Evolutionary conservation across 2,329 filamentous ascomycete species (phyloP), one percentile per base, ranked within the genome.

Genomic region (Penicillium glabrum): DNA sequence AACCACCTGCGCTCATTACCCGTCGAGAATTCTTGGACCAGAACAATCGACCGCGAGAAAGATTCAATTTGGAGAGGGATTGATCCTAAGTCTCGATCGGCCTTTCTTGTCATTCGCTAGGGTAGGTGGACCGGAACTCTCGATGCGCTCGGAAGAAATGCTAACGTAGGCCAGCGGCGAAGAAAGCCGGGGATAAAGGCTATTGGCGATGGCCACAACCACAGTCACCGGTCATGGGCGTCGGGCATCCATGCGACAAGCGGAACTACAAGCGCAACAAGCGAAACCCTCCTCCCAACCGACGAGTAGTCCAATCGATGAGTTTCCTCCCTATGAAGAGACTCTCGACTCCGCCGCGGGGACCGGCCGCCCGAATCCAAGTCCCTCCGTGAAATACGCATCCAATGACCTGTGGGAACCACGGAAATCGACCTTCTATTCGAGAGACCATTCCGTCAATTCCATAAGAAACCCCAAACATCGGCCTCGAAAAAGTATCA

Each of bases 401-500:
- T 63, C 66, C 2, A 71, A 68, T 51, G 83, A 87, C 61, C 79
- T 82, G 64, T 90, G 88, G 88, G 82, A 85, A 53, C 79, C 83
- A 41, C 81, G 84, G 45, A 84, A 80, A 68, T 80, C 84, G 60
- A 79, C 76, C 61, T 78, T 79, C 62, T 70, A 77, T 56, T 66
- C 75, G 24, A 77, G 79, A 72, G 68, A 74, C 39, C 75, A 77
- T 62, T 73, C 73, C 46, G 72, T 74, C 37, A 69, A 60, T 60
- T 56, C 68, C 21, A 60, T 62, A 58, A 69, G 61, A 61, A 70
- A 64, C 60, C 66, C 71, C 43, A 75, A 86, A 64, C 90, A 93
- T 69, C 80, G 79, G 19, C 82, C 89, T 62, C 91, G 95, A 72
- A 96, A 93, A 82, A 96, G 92, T 75, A 84, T 97, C 65, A 87